phyloP scores from a whole-genome alignment of 352 stramenopile genomes.

The Phytophthora crassamura region DNA sequence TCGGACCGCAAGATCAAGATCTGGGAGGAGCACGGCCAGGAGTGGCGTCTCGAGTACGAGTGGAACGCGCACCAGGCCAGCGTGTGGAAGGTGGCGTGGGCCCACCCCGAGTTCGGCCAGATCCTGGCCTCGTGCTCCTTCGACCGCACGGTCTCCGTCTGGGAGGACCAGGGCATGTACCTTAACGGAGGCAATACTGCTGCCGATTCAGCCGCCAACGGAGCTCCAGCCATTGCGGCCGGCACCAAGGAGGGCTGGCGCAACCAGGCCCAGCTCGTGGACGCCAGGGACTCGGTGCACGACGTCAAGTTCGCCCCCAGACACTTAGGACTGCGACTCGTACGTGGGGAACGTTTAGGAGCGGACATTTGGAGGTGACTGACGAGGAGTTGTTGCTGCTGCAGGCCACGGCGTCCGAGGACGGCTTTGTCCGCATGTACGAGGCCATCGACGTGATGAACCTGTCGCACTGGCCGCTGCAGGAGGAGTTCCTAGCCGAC shows the following conservation, averaged over 20 bases:
- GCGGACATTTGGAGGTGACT: background rate
- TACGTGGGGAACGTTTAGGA: conserved; percentile 22
- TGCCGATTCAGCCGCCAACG: conserved; percentile 9
- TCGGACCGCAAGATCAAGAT: conserved; percentile 94
- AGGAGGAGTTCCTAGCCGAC: conserved; percentile 87
- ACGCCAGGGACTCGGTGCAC: conserved; percentile 93
- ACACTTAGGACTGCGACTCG: conserved; percentile 92
- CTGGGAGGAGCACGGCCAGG: conserved; percentile 84
- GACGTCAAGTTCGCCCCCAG: conserved; percentile 96
- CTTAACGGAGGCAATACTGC: conserved; percentile 38
- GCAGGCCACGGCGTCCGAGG: conserved; percentile 93
- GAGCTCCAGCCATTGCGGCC: background rate
- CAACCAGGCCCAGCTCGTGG: conserved; percentile 90
- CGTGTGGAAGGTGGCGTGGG: conserved; percentile 95
- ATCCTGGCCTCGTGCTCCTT: conserved; percentile 95
- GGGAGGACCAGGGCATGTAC: conserved; percentile 91
- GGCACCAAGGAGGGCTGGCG: conserved; percentile 73
- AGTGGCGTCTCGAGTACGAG: conserved; percentile 91
- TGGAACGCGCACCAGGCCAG: conserved; percentile 91
- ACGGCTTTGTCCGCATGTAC: conserved; percentile 96
- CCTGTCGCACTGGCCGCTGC: conserved; percentile 94
- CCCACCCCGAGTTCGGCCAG: conserved; percentile 96
- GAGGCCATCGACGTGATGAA: conserved; percentile 97
- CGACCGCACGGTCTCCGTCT: conserved; percentile 95
- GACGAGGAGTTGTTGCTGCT: conserved; percentile 1